A percentile compares a stretch with the other conserved stretches of the same genome.
phyloP scores from a whole-genome alignment of 805 yeast species.

The Wickerhamiella sorbophila region DNA sequence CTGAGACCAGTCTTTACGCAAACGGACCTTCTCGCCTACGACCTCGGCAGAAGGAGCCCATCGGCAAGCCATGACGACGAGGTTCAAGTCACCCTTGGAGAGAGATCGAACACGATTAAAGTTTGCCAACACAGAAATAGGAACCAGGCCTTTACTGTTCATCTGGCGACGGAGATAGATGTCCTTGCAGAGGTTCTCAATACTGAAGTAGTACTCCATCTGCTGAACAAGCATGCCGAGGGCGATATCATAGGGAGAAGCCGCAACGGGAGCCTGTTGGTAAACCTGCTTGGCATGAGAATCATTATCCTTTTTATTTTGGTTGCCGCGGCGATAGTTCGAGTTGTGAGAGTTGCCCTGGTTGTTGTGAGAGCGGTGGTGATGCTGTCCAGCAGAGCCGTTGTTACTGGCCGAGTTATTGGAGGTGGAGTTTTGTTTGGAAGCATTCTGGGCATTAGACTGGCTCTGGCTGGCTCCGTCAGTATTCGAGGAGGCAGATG shows the following conservation, averaged over 20 bases:
- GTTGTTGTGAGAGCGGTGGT: neutral
- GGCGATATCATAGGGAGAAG: constrained; percentile 10
- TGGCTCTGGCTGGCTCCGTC: neutral
- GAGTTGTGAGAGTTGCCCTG: constrained; percentile 1
- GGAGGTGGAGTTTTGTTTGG: neutral
- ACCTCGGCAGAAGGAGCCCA: constrained; percentile 40
- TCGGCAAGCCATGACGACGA: constrained; percentile 42
- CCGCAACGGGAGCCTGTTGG: constrained; percentile 4
- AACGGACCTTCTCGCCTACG: constrained; percentile 44
- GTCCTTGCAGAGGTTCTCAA: constrained; percentile 79
- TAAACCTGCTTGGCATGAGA: constrained; percentile 6
- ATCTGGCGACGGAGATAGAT: constrained; percentile 66
- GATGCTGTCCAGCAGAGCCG: neutral
- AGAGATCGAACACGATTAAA: constrained; percentile 66
- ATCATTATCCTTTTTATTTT: constrained; percentile 7
- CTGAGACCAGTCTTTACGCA: constrained; percentile 39
- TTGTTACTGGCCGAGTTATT: neutral
- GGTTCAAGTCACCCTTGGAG: constrained; percentile 38
- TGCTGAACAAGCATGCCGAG: constrained; percentile 35
- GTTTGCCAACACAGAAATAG: constrained; percentile 43
- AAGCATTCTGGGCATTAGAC: neutral
- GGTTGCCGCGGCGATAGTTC: constrained; percentile 8
- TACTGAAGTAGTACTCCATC: constrained; percentile 79
- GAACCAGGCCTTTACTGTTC: constrained; percentile 63
- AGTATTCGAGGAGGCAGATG: neutral